Conservation (phyloP, 371 early-diverging fungal genomes). For the Mortierella sp. region DNA sequence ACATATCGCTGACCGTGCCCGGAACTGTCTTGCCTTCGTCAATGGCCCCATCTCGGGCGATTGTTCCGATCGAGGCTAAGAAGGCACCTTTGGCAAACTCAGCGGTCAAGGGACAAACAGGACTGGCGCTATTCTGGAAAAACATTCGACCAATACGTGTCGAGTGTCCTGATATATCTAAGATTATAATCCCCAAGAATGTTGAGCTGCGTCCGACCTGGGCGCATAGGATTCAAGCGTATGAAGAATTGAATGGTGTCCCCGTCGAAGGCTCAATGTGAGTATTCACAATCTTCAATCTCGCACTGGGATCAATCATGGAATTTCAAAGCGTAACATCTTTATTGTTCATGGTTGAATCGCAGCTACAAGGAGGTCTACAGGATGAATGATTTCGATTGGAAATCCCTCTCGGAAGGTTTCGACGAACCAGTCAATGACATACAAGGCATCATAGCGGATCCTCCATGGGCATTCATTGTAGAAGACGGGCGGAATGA, state of each 20-base stretch:
- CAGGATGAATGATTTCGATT: conserved; percentile 33
- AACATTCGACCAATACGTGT: conserved; percentile 47
- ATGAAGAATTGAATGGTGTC: conserved; percentile 4
- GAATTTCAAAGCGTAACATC: background rate
- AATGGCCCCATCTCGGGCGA: conserved; percentile 22
- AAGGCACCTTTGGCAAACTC: conserved; percentile 31
- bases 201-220: conserved; percentile 49
- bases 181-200: conserved; percentile 49
- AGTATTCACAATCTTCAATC: background rate
- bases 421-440: conserved; percentile 37
- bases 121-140: conserved; percentile 51
- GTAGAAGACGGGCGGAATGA: conserved; percentile 65
- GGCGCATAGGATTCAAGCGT: conserved; percentile 45
- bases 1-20: conserved; percentile 48
- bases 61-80: conserved; percentile 42
- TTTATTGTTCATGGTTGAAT: background rate
- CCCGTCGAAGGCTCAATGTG: conserved; percentile 37
- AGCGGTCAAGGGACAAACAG: conserved; percentile 41
- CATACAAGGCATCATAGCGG: conserved; percentile 66
- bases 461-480: conserved; percentile 74
- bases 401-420: conserved; percentile 38
- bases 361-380: conserved; percentile 35
- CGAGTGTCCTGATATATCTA: conserved; percentile 44
- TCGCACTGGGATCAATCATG: background rate
- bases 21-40: conserved; percentile 21